Evolutionary conservation across 1,284 basidiomycete species (phyloP).

Genomic region (Ceratobasidium papillatum): DNA sequence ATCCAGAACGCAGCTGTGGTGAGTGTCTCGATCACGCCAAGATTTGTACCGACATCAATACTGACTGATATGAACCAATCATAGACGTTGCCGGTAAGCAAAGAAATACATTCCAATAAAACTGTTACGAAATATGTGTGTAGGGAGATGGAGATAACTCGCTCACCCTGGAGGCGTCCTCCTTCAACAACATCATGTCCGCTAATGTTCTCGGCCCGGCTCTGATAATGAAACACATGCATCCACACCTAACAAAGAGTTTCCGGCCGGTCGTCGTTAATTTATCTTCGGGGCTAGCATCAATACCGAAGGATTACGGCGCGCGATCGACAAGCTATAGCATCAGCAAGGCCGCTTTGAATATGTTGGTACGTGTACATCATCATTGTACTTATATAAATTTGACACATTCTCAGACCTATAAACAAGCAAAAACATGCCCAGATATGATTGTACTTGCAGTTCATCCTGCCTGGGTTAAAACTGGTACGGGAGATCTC

Average conservation of each 20-base stretch:
- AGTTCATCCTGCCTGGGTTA: constrained; percentile 48
- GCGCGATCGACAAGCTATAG: constrained; percentile 44
- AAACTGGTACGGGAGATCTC: constrained; percentile 44
- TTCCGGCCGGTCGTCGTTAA: constrained; percentile 53
- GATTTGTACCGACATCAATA: not conserved
- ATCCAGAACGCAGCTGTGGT: constrained; percentile 57
- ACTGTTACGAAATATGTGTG: constrained; percentile 40
- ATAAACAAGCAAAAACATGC: constrained; percentile 46
- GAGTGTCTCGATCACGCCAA: constrained; percentile 31
- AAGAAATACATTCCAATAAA: not conserved
- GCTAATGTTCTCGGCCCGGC: constrained; percentile 53
- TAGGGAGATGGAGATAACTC: constrained; percentile 33
- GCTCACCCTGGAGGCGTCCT: constrained; percentile 23
- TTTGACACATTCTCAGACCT: constrained; percentile 43
- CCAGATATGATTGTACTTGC: constrained; percentile 45
- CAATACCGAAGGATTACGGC: constrained; percentile 49
- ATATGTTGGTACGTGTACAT: constrained; percentile 46
- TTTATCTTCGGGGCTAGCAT: constrained; percentile 51
- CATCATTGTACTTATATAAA: not conserved
- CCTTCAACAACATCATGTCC: constrained; percentile 37
- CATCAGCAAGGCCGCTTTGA: constrained; percentile 47
- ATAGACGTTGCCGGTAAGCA: not conserved
- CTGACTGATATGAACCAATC: not conserved
- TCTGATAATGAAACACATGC: constrained; percentile 50
- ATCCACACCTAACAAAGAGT: constrained; percentile 51